phyloP scores from a whole-genome alignment of 352 stramenopile species.

The Phytophthora multivora region DNA sequence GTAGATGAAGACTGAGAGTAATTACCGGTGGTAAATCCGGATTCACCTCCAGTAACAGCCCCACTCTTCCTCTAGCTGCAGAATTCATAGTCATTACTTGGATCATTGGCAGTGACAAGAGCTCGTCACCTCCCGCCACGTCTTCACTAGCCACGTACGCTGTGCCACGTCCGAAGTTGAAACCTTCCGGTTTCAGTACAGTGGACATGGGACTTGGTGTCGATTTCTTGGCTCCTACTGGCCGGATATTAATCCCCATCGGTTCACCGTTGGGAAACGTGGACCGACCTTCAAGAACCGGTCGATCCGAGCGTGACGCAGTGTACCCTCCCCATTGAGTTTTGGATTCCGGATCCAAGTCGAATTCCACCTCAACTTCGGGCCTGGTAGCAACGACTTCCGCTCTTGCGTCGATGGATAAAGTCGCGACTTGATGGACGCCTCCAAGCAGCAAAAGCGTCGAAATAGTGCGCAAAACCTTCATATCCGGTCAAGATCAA shows the following conservation, averaged over 20 bases:
- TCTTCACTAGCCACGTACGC: constrained; percentile 31
- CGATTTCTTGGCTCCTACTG: constrained; percentile 13
- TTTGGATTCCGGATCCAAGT: constrained; percentile 39
- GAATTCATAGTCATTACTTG: constrained; percentile 49
- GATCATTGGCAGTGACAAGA: constrained; percentile 39
- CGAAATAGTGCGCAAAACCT: constrained; percentile 4
- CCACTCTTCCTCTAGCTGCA: constrained; percentile 36
- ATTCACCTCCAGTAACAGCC: constrained; percentile 46
- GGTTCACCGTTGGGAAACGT: constrained; percentile 12
- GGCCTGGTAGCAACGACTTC: constrained; percentile 16
- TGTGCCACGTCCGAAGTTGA: constrained; percentile 52
- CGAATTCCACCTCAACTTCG: constrained; percentile 39
- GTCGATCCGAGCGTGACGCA: constrained; percentile 22
- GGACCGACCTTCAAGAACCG: constrained; percentile 24
- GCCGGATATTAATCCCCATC: constrained; percentile 18
- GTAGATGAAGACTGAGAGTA: constrained; percentile 44
- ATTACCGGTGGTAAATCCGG: constrained; percentile 49
- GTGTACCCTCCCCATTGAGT: constrained; percentile 13
- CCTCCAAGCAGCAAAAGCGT: constrained; percentile 13
- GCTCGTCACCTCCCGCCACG: constrained; percentile 15
- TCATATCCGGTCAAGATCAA: constrained; percentile 2
- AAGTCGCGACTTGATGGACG: background rate
- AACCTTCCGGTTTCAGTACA: constrained; percentile 34
- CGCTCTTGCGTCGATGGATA: constrained; percentile 26
- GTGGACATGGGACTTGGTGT: constrained; percentile 5